These are phyloP conservation scores for Brasilioporus rufonigricans DNA, from an alignment of 768 basidiomycete species.

Conservation along the genomic window DNA sequence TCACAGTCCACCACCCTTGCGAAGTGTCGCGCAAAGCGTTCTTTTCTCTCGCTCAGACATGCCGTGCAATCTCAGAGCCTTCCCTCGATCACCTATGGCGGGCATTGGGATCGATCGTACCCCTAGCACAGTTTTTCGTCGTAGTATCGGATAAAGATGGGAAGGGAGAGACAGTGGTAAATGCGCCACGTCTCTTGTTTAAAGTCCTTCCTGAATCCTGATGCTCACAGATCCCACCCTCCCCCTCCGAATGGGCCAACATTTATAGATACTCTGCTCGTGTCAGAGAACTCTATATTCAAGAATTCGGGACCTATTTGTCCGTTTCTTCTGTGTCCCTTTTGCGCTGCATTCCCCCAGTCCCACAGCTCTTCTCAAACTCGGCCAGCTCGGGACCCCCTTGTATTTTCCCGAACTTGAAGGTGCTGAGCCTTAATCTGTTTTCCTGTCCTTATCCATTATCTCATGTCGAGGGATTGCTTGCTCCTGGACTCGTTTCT, in stretches of 20 bases:
- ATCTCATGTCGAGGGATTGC: not conserved
- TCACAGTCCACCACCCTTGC: no score
- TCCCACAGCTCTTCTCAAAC: no score
- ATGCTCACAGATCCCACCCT: not conserved
- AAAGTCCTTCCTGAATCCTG: not conserved
- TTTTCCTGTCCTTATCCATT: no score
- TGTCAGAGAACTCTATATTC: not conserved
- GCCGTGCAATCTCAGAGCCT: not conserved
- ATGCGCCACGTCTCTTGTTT: no score
- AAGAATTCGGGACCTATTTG: no score
- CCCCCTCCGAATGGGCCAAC: not conserved
- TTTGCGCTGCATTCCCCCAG: not conserved
- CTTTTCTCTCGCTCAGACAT: no score
- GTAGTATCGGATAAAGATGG: not conserved
- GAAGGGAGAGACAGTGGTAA: not conserved
- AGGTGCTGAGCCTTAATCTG: not conserved
- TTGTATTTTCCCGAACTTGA: not conserved
- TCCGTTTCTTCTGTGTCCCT: not conserved
- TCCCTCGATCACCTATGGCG: not conserved
- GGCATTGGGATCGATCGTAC: not conserved
- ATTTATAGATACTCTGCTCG: not conserved
- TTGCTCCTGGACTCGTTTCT: not conserved
- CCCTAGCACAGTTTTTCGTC: no score
- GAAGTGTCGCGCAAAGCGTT: not conserved
- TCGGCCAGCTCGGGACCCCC: not conserved